phyloP scores from a whole-genome alignment of 805 yeast species.

The Pichia kluyveri region DNA sequence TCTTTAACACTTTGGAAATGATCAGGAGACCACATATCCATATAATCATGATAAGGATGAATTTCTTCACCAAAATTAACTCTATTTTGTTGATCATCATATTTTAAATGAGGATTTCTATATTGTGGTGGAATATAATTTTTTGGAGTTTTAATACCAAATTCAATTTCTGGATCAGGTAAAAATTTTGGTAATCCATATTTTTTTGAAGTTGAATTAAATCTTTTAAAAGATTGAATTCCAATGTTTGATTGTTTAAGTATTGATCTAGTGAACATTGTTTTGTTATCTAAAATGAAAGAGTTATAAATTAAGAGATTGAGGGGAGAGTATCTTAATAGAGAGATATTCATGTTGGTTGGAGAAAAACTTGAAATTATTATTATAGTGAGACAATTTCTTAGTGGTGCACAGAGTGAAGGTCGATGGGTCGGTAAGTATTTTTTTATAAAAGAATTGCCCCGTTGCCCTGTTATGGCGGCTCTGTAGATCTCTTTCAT shows the following conservation, averaged over 20 bases:
- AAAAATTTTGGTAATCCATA: conserved; percentile 22
- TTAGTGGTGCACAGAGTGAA: no score
- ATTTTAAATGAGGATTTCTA: conserved; percentile 62
- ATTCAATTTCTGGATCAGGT: conserved; percentile 22
- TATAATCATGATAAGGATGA: conserved; percentile 60
- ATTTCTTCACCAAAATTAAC: conserved; percentile 70
- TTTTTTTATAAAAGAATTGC: no score
- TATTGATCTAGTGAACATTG: conserved; percentile 4
- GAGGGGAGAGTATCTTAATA: no score
- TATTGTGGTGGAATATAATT: conserved; percentile 45
- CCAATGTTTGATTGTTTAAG: conserved; percentile 2
- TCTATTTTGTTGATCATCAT: conserved; percentile 75
- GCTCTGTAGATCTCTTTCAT: no score
- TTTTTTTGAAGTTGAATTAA: conserved; percentile 12
- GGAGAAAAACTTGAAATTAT: no score
- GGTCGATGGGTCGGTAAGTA: no score
- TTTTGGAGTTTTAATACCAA: conserved; percentile 51
- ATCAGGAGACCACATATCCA: conserved; percentile 85
- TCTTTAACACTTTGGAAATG: conserved; percentile 53
- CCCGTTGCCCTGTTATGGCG: no score
- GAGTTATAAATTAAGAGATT: no score
- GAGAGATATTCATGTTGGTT: no score
- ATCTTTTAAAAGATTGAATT: conserved; percentile 5
- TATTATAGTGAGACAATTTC: no score
- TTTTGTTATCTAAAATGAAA: no score